A percentile compares a stretch with the other conserved stretches of the same genome.
Evolutionary conservation across 1,139 yeast genomes (phyloP).

Genomic region (Geotrichum carabidarum): DNA sequence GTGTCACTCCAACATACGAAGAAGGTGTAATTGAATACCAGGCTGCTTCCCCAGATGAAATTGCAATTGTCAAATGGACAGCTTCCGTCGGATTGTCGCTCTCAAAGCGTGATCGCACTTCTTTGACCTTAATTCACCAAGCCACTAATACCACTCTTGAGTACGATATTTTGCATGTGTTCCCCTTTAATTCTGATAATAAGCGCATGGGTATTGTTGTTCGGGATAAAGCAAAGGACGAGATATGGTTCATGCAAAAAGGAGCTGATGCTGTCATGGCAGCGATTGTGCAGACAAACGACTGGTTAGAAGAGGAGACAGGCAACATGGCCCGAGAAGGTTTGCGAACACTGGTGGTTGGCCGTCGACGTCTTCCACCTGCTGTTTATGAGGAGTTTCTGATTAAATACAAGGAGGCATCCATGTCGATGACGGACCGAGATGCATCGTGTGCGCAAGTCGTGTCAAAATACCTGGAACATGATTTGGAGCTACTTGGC

Average conservation of each 20-base stretch:
- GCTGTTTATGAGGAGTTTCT: conserved; percentile 59
- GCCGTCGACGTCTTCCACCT: conserved; percentile 60
- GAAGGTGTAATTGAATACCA: conserved; percentile 67
- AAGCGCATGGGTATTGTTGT: conserved; percentile 94
- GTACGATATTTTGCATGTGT: conserved; percentile 71
- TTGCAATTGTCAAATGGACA: conserved; percentile 92
- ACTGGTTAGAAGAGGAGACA: conserved; percentile 97
- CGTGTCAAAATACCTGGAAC: conserved; percentile 66
- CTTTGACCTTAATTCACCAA: conserved; percentile 62
- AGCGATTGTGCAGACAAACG: conserved; percentile 74
- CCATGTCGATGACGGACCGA: conserved; percentile 71
- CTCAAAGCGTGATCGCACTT: conserved; percentile 72
- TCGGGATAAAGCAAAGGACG: conserved; percentile 56
- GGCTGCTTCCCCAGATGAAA: conserved; percentile 98
- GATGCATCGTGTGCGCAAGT: conserved; percentile 68
- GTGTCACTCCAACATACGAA: conserved; percentile 84
- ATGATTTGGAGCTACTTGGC: conserved; percentile 79
- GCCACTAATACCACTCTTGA: conserved; percentile 50
- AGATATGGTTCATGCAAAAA: conserved; percentile 78
- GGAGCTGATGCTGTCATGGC: conserved; percentile 98
- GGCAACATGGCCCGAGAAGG: conserved; percentile 99
- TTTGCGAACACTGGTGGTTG: conserved; percentile 86
- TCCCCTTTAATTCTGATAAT: conserved; percentile 93
- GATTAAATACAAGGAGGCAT: conserved; percentile 62
- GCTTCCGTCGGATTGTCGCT: conserved; percentile 78